Evolutionary conservation across 176 grass and related monocot species (phyloP).

Genomic region (Aegilops sharonensis): DNA sequence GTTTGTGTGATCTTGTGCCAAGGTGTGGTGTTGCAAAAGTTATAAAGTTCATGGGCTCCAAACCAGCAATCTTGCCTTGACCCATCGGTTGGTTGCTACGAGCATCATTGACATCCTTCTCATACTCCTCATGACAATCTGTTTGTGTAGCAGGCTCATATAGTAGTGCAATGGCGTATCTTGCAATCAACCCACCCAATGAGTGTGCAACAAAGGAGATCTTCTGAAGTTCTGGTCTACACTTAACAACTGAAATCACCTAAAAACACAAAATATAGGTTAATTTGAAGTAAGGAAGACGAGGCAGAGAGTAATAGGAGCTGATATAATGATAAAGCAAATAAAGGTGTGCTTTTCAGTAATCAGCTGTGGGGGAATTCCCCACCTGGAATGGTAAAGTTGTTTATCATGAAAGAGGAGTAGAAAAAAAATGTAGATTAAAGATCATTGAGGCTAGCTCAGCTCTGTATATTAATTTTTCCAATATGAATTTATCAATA

Average conservation of each 20-base stretch:
- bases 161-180: slow-evolving; percentile 86
- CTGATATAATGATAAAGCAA: background rate
- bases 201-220: slow-evolving; percentile 96
- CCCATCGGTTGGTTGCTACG: slow-evolving; percentile 1
- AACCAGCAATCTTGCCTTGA: slow-evolving; percentile 77
- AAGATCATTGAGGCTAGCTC: background rate
- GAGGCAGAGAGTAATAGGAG: background rate
- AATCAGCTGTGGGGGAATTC: background rate
- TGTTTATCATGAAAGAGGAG: slow-evolving; percentile 10
- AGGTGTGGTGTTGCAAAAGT: slow-evolving; percentile 97
- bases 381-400: background rate
- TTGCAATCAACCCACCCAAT: slow-evolving; percentile 89
- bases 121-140: slow-evolving; percentile 27
- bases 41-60: slow-evolving; percentile 90
- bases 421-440: background rate
- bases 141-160: slow-evolving; percentile 32
- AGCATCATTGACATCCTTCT: slow-evolving; percentile 25
- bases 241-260: slow-evolving; percentile 53
- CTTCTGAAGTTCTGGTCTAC: slow-evolving; percentile 64
- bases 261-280: slow-evolving; percentile 39
- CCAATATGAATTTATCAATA: slow-evolving; percentile 27
- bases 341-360: background rate
- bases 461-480: background rate
- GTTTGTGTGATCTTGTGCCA: slow-evolving; percentile 80
- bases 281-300: background rate